A percentile compares a stretch with the other conserved stretches of the same genome.
Conservation (phyloP, 371 early-diverging fungal species). For the Syncephalastrum racemosum region DNA sequence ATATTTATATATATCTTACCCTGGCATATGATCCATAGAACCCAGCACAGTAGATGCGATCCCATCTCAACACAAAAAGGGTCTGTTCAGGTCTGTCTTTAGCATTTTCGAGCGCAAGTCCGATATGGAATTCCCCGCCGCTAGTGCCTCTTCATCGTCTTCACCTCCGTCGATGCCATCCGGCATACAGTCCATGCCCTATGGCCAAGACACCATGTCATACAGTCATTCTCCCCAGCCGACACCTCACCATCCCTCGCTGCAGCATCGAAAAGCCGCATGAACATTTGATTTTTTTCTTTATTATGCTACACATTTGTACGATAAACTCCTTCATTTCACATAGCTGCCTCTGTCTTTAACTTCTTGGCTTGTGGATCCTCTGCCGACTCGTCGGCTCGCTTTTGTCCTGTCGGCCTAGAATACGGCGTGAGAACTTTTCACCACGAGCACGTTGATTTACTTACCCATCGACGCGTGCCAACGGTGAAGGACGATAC, state of each 20-base stretch:
- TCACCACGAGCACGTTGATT: too few relatives aligned
- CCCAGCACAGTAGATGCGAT: conserved; percentile 18
- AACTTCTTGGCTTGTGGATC: conserved; percentile 9
- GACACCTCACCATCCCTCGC: background rate
- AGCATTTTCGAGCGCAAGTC: conserved; percentile 16
- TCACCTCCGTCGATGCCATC: conserved; percentile 1
- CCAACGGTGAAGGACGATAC: conserved; percentile 26
- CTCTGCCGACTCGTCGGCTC: conserved; percentile 8
- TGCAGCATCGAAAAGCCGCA: conserved; percentile 22
- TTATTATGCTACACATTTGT: background rate
- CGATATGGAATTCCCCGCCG: background rate
- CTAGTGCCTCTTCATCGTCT: conserved; percentile 2
- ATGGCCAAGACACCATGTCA: background rate
- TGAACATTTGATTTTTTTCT: conserved; percentile 6
- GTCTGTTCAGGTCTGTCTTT: conserved; percentile 17
- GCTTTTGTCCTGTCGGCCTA: conserved; percentile 11
- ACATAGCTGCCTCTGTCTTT: conserved; percentile 8
- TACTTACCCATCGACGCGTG: conserved; percentile 9
- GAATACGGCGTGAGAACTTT: background rate
- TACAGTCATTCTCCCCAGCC: background rate
- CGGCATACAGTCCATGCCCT: background rate
- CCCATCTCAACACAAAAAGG: conserved; percentile 21
- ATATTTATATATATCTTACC: background rate
- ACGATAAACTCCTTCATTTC: background rate
- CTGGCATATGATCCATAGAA: conserved; percentile 2